Base-by-base conservation (phyloP, 345 rosid species). In the Brassica napus region DNA sequence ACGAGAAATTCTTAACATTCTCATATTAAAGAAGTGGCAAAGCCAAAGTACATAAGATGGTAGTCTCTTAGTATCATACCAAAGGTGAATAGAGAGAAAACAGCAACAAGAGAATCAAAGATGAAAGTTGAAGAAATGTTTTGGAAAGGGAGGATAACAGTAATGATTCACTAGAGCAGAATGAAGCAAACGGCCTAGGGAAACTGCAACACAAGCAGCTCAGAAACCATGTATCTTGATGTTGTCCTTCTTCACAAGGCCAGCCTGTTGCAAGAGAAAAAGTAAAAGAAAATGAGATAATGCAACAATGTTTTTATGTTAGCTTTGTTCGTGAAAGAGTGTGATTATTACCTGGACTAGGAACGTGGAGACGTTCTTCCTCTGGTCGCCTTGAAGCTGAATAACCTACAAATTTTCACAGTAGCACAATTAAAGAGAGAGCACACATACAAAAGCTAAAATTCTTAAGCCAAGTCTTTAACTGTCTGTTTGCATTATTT, bases 201-300 rank as follows among this genome's bases (percentile, higher is more conserved):
- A 0, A 14, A 72, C 10, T 21, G 64, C 9, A 72, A 15, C 55
- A 39, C 6, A 69, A 64, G 58, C 77, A 67, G 68, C 88, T 94
- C 79, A 92, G 80, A 94, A 94, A 84, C 98, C 98, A 82, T 94
- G 97, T 73, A 94, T 91, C 85, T 94, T 94, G 85, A 94, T 94
- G 73, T 86, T 90, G 6, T 94, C 97, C 91, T 92, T 92, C 92
- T 94, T 94, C 92, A 92, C 98, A 62, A 94, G 88, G 18, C 92
- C 94, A 72, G 95, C 97, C 97, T 92, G 87, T 57, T 47, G 15
- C 66, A 66, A 18, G 54, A 57, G 8, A 42, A 14, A 4, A 62
- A 60, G 3, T 47, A 55, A 4, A 4, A 23, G 2, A 6, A 15
- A 24, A 55, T 28, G 4, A 34, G 57, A 69, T 42, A 9, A 58